Evolutionary conservation across 2,329 filamentous ascomycete genomes (phyloP), one percentile per base, ranked within the genome.

Genomic region (Ploettnerulaceae sp.): DNA sequence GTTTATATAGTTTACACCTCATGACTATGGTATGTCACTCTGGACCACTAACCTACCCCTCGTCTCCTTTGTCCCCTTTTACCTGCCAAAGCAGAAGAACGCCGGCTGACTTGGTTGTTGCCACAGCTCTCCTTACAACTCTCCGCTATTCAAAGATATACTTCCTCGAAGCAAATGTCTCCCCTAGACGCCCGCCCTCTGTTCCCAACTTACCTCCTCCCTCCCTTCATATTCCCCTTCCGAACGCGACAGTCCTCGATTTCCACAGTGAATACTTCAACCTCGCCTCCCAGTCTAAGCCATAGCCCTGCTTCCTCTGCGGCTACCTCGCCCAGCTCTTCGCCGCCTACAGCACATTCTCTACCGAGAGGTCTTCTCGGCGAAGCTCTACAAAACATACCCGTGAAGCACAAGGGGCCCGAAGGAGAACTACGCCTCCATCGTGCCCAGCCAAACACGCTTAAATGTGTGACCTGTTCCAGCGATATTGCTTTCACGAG

Each of bases 401-500:
- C 53, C 61, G 60, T 17, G 4, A 34, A 31, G 7, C 26, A 29
- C 29, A 41, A 22, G n/a, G 7, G 12, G 8, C 28, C 5, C 24
- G 15, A 29, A 18, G 17, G 24, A 26, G 28, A 42, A 39, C 3
- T 24, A 4, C 38, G 33, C 12, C 64, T 81, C 5, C 57, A 66
- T 14, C 71, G 70, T 47, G 62, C 64, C 18, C 68, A 70, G 0
- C 76, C 77, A 4, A 71, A 78, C 58, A 79, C 75, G 1, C 66
- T 84, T 39, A 73, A 77, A 53, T 84, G 81, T 65, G 67, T 69
- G 25, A 69, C 65, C 39, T 84, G 81, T 67, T 70, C 76, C 9
- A 68, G 73, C 45, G 78, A 84, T 62, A 62, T 84, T n/a, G 80
- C 78, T 14, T 78, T 79, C 58, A 62, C 70, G 12, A 71, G 74